These are phyloP conservation scores for Suhomyces sp. DNA, from an alignment of 805 yeast genomes.

Conservation along the genomic window DNA sequence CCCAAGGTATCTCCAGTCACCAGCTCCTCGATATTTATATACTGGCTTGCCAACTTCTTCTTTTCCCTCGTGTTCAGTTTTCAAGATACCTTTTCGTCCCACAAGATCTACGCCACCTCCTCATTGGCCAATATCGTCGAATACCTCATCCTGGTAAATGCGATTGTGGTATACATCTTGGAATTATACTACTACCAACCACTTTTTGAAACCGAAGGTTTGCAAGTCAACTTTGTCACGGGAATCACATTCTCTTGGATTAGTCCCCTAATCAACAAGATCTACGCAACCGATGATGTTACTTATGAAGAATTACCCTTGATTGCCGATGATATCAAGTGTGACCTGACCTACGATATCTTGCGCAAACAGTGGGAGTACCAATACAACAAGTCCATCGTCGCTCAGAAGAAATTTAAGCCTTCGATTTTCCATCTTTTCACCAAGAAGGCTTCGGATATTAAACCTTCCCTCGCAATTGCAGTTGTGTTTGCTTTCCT, in stretches of 20 bases:
- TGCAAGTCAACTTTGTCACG: conserved; percentile 20
- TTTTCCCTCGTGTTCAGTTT: conserved; percentile 11
- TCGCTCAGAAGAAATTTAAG: conserved; percentile 1
- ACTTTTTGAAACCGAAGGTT: conserved; percentile 13
- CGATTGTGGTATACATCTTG: conserved; percentile 14
- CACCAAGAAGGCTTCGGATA: conserved; percentile 8
- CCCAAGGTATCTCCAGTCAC: conserved; percentile 23
- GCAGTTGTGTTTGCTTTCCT: conserved; percentile 20
- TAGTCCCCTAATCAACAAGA: conserved; percentile 24
- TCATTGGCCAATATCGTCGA: too few relatives aligned
- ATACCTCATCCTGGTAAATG: conserved; percentile 11
- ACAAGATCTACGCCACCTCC: conserved; percentile 15
- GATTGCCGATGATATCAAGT: conserved; percentile 6
- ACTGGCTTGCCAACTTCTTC: conserved; percentile 20
- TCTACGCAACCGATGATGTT: conserved; percentile 24
- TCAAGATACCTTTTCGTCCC: conserved; percentile 21
- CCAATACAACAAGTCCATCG: conserved; percentile 14
- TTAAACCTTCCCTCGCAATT: conserved; percentile 22
- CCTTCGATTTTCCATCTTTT: conserved; percentile 2
- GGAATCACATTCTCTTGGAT: conserved; percentile 27
- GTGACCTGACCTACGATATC: conserved; percentile 16
- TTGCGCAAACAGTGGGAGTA: conserved; percentile 25
- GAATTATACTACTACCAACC: conserved; percentile 22
- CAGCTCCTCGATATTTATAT: conserved; percentile 22
- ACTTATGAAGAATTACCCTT: conserved; percentile 18